Base-by-base conservation (phyloP, 768 basidiomycete species). In the Kwoniella newhampshirensis region DNA sequence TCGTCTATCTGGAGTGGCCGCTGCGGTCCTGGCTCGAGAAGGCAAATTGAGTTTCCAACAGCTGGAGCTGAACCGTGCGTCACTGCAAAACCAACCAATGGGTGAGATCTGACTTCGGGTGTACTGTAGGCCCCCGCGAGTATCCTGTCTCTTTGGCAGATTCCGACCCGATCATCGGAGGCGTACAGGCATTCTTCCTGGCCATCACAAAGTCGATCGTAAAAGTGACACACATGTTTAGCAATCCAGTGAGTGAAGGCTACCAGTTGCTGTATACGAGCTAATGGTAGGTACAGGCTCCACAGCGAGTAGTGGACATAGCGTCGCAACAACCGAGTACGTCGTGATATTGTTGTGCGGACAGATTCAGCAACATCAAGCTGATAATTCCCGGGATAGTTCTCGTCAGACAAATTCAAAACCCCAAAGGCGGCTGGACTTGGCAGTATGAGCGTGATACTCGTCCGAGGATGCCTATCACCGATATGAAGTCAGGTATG, bases 1-100 rank as follows among this genome's bases (percentile, higher is more conserved):
- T 35, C 79, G 79, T 51, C 78, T 86, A 13, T 83, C 82, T 41
- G 79, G 79, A 1, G 81, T 82, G 40, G 83, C 82, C 4, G 84
- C 82, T 0, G 82, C 82, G 57, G 74, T 78, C 0, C 66, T 85
- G 5, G 73, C 0, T 80, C 83, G 37, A 79, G 79, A 1, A 78
- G 79, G 36, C 58, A 79, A 48, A 32, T 82, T 52, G 32, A 74
- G 81, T 9, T 57, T 82, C 54, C 67, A 78, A 7, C 73, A 70
- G 13, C 69, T 86, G 37, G 78, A 82, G 32, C 76, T 79, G 2
- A 81, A 84, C 73, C 79, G 84, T 4, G 79, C 78, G 64, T 80
- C 80, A 60, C 81, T 81, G 56, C 75, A 79, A n/a, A 78, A 77
- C 0, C 59, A 72, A 6, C 78, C 75, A 52, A 64, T 76, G 45